Base-by-base conservation (phyloP, 768 basidiomycete species). In the Lactarius trivialis region DNA sequence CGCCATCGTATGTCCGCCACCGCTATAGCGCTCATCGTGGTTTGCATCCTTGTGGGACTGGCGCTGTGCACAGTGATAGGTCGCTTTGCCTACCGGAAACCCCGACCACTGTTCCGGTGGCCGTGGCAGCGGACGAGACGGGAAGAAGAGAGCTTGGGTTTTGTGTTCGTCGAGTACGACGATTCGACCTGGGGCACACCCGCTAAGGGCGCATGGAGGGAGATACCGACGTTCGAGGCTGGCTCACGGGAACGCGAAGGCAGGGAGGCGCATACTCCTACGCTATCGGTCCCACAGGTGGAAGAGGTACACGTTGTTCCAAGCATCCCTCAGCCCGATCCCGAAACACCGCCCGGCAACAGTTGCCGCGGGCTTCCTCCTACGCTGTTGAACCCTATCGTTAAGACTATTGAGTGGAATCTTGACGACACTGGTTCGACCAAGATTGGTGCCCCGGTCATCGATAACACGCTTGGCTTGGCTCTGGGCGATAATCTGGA, bases 131-230 rank as follows among this genome's bases (percentile, higher is more conserved):
- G 37, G 30, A 53, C 21, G 15, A 43, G 33, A 24, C 52, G 28
- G 7, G 62, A 37, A 37, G 58, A 63, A 32, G 58, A 55, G 4
- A 39, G 55, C 24, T 26, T 63, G 48, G 58, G 62, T 4, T 63
- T 63, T 43, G 62, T 63, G 9, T 63, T 63, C 24, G 54, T 63
- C 37, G 57, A 59, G 36, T 63, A 63, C 36, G 62, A 63, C 30
- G 58, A 63, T 19, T 55, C 57, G 24, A 59, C 62, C 3, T 55
- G 57, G 58, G 58, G 37, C 17, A 55, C 54, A 14, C 48, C 58
- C 8, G 5, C 53, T 11, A 59, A 55, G 24, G 26, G 41, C 9
- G 24, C 54, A 9, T 7, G 48, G 24, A 60, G 15, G 41, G 54
- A 51, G 37, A 63, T 50, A 8, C 58, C 62, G 14, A n/a, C 26